phyloP scores from a whole-genome alignment of 2,329 filamentous ascomycete species.

The Fusarium pilosicola region DNA sequence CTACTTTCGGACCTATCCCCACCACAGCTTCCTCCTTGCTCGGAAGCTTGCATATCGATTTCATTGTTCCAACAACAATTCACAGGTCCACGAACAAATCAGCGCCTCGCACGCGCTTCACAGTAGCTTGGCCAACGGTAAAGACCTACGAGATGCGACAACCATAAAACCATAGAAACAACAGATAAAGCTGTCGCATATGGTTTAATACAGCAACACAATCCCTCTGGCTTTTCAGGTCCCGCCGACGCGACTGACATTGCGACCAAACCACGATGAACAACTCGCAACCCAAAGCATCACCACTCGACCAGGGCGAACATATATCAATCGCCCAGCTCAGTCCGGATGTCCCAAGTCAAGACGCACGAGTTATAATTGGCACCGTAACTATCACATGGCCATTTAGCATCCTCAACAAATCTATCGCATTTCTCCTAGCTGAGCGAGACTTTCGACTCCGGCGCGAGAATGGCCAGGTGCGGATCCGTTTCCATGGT shows the following conservation, averaged over 20 bases:
- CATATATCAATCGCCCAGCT: constrained; percentile 67
- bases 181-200: not conserved
- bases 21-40: constrained; percentile 28
- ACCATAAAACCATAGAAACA: not conserved
- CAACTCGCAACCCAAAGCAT: constrained; percentile 29
- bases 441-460: constrained; percentile 86
- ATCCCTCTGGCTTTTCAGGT: constrained; percentile 13
- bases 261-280: constrained; percentile 41
- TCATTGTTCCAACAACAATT: constrained; percentile 4
- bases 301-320: constrained; percentile 44
- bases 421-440: constrained; percentile 80
- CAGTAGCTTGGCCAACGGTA: not conserved
- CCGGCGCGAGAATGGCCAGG: constrained; percentile 79
- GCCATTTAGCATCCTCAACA: constrained; percentile 85
- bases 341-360: constrained; percentile 57
- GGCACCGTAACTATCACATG: constrained; percentile 87
- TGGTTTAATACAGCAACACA: constrained; percentile 9
- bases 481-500: constrained; percentile 80
- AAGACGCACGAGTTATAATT: constrained; percentile 61
- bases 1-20: constrained; percentile 20
- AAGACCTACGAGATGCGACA: constrained; percentile 7
- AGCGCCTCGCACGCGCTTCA: constrained; percentile 8
- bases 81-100: not conserved
- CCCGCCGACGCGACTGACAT: constrained; percentile 29
- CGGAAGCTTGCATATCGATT: constrained; percentile 27